Conservation (phyloP, 129 eudicot species). For the Heracleum sosnowskyi region DNA sequence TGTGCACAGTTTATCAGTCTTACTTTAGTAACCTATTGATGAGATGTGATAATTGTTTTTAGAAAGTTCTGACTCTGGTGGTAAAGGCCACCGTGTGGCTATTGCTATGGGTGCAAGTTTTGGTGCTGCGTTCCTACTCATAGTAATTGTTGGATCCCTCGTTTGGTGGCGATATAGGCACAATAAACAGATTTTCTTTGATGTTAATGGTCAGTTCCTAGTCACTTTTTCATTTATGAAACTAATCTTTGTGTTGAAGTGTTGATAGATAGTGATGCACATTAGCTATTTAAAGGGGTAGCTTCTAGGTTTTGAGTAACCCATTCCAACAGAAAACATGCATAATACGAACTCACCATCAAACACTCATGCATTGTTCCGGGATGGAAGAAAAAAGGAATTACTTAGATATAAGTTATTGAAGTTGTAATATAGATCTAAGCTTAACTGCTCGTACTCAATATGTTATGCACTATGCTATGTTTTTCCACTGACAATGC, state of each 20-base stretch:
- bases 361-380: background rate
- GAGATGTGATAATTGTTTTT: background rate
- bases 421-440: background rate
- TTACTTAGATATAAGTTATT: background rate
- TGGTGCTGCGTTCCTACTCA: slow-evolving; percentile 47
- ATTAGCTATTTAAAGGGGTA: background rate
- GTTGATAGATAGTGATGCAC: background rate
- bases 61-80: slow-evolving; percentile 45
- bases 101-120: slow-evolving; percentile 73
- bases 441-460: background rate
- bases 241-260: background rate
- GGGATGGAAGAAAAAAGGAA: background rate
- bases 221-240: background rate
- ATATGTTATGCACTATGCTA: background rate
- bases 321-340: background rate
- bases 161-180: slow-evolving; percentile 84
- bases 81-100: slow-evolving; percentile 54
- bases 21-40: background rate
- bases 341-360: background rate
- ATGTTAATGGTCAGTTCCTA: slow-evolving; percentile 65
- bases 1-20: background rate
- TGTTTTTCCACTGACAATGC: background rate
- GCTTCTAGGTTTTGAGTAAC: background rate
- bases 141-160: slow-evolving; percentile 37
- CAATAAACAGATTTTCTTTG: slow-evolving; percentile 91